Evolutionary conservation across 495 filamentous ascomycete species (phyloP), one percentile per base, ranked within the genome.

Genomic region (Podospora anserina): DNA sequence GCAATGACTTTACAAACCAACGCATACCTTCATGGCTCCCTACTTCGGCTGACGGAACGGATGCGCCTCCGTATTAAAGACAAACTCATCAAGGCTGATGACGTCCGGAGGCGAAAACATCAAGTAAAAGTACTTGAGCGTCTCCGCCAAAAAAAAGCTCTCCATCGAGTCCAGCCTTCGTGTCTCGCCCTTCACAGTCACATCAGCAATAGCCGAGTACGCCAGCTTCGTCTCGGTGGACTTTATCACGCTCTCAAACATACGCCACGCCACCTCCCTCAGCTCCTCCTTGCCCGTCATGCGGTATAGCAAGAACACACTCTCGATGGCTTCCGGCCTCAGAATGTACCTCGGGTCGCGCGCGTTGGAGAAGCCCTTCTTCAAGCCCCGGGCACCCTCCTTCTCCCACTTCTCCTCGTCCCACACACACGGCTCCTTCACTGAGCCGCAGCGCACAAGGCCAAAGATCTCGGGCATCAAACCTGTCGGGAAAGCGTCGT

Each of bases 11-110:
- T 23, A 1, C 23, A 32, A 32, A 32, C 30, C 30, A 32, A 32
- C 30, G 30, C 30, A 32, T 32, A 32, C 7, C 30, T 7, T 32
- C 4, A 32, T 32, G 30, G 7, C 0, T 7, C 30, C 30, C 30
- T 32, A 49, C 63, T 63, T 71, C 4, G 75, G 73, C 44, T 81
- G 69, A 70, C 70, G 77, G 18, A 97, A 83, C 3, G 90, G 88
- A 80, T 96, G 93, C 4, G 91, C 93, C 80, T 96, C 93, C 0
- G 92, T 96, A 76, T 96, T 96, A 64, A 96, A 88, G 5, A 97
- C 90, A 66, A 91, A 87, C 9, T 92, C 82, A 70, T 92, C 88
- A 77, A 96, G 78, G 75, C 86, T 92, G 53, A 94, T 82, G 32
- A 88, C 71, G 60, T 87, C 83, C 0, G 91, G 89, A 34, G 92